These are phyloP conservation scores for Prosopis cineraria DNA, from an alignment of 306 rosid genomes.

Conservation along the genomic window DNA sequence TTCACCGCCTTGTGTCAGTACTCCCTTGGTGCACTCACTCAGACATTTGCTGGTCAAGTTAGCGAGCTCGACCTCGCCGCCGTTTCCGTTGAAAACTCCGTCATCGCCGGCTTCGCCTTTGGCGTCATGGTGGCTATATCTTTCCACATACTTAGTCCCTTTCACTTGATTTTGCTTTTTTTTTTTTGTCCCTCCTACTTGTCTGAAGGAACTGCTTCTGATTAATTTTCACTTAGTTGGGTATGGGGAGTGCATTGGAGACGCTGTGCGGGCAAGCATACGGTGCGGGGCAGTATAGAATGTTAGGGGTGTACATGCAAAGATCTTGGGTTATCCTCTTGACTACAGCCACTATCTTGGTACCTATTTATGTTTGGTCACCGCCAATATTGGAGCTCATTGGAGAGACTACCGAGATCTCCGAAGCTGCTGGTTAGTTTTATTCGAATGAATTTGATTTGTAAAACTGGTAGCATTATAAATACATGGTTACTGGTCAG, in stretches of 20 bases:
- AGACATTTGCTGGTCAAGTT: constrained; percentile 49
- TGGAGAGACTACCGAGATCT: constrained; percentile 58
- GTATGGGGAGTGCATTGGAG: constrained; percentile 93
- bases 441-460: no score
- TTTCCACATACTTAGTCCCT: neutral
- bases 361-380: constrained; percentile 74
- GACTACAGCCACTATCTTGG: constrained; percentile 43
- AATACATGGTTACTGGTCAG: no score
- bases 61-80: constrained; percentile 73
- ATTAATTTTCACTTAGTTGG: no score
- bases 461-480: no score
- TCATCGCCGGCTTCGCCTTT: constrained; percentile 65
- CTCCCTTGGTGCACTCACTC: constrained; percentile 76
- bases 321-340: constrained; percentile 80
- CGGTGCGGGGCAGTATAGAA: constrained; percentile 68
- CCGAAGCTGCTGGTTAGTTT: constrained; percentile 69
- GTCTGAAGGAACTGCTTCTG: neutral
- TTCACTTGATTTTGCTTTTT: neutral
- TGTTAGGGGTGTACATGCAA: constrained; percentile 86
- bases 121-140: constrained; percentile 62
- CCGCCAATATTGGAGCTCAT: constrained; percentile 56
- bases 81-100: constrained; percentile 70
- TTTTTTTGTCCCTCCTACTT: neutral
- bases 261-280: constrained; percentile 82
- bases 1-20: neutral